Conservation (phyloP, 305 asterid species). For the Plantago rigida region DNA sequence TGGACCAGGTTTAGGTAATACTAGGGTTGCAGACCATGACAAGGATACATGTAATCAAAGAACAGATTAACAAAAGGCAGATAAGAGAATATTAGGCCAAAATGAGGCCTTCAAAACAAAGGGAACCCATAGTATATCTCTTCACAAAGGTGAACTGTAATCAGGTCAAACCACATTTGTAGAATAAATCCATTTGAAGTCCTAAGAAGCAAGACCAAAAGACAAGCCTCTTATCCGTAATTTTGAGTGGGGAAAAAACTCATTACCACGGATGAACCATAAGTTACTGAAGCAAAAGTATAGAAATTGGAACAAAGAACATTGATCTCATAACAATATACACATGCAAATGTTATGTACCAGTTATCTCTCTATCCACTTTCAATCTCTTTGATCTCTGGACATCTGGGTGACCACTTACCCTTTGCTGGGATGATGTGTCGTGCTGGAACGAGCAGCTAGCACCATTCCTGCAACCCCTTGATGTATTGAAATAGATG, state of each 20-base stretch:
- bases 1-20: too few species aligned
- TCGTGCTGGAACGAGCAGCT: slow-evolving; percentile 71
- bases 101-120: not conserved
- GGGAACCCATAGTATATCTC: not conserved
- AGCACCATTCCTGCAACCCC: slow-evolving; percentile 82
- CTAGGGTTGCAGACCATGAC: not conserved
- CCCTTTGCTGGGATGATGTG: slow-evolving; percentile 43
- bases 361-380: slow-evolving; percentile 61
- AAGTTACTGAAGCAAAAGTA: not conserved
- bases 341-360: slow-evolving; percentile 37
- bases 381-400: slow-evolving; percentile 69
- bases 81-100: too few species aligned
- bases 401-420: slow-evolving; percentile 40
- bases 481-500: slow-evolving; percentile 60
- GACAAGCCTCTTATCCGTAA: not conserved
- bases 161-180: not conserved
- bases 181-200: not conserved
- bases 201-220: not conserved
- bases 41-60: not conserved
- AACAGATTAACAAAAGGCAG: too few species aligned
- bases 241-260: not conserved
- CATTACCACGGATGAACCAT: not conserved
- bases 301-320: not conserved
- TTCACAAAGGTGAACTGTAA: not conserved
- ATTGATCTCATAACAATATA: slow-evolving; percentile 29